Base-by-base conservation (phyloP, 345 rosid genomes). In the Anacardium occidentale region DNA sequence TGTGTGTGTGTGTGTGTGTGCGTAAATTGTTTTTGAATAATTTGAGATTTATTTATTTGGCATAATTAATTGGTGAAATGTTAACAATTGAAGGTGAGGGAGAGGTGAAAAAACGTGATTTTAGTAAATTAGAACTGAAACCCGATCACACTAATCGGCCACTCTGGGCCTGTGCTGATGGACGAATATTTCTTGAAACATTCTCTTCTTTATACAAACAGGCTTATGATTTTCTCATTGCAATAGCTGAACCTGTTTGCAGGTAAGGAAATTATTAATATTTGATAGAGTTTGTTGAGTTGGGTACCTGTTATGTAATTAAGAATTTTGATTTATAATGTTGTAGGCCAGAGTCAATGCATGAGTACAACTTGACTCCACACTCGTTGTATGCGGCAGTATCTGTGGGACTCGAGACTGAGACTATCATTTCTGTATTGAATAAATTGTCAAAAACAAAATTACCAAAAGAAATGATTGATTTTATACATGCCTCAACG, bases 211-310 rank as follows among this genome's bases (percentile, higher is more conserved):
- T 95, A 18, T 95, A 95, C 74, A 95, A 91, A 69, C 99, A 95
- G 82, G 98, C 99, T 10, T 95, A 88, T 57, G 99, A 95, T 79
- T 92, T 95, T 47, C 98, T 95, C 51, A 92, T 95, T 51, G 97
- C 99, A 47, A 92, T 95, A 24, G 98, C 99, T 6, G 99, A 95
- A 76, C 99, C 99, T 0, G 98, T 92, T 83, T 95, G 99, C 96
- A 95, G 98, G 98, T 94, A 59, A 52, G 15, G 2, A 45, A 69
- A 10, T 18, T 50, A 1, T 5, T 29, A 25, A 17, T 0, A 2
- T 58, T 58, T 20, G 7, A 4, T 13, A 0, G 10, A 2, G 34
- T 69, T 57, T 69, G 9, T 13, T 21, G 14, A 44, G 11, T 25
- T 70, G 32, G 32, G 32, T 29, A 3, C 2, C 12, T 75, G 55